These are phyloP conservation scores for Cystobasidium tubakii DNA, from an alignment of 768 basidiomycete genomes.

Conservation along the genomic window DNA sequence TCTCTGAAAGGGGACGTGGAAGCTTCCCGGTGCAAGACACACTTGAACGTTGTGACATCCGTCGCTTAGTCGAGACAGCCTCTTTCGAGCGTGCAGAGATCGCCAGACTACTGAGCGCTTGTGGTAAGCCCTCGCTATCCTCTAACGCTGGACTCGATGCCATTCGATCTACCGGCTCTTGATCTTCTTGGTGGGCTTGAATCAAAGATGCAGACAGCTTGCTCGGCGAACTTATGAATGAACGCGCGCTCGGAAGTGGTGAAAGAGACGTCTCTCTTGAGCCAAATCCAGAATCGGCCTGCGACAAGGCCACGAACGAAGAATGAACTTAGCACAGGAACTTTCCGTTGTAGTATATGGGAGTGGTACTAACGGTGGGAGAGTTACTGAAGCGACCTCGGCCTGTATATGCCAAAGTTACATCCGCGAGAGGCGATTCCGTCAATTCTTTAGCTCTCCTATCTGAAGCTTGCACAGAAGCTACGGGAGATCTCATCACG, in stretches of 20 bases:
- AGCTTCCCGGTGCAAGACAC: not conserved
- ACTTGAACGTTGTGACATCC: not conserved
- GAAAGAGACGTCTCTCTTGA: not conserved
- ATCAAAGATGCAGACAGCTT: not conserved
- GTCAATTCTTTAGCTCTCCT: slow-evolving; percentile 15
- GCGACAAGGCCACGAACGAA: not conserved
- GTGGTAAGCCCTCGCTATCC: not conserved
- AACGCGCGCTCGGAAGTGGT: not conserved
- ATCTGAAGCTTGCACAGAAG: not conserved
- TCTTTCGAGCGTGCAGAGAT: not conserved
- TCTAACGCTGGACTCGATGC: not conserved
- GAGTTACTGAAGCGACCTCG: not conserved
- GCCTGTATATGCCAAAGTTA: slow-evolving; percentile 13
- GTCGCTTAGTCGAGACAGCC: not conserved
- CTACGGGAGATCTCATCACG: not conserved
- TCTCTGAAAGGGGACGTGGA: not conserved
- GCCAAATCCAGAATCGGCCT: slow-evolving; percentile 15
- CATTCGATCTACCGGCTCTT: not conserved
- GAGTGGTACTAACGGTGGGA: not conserved
- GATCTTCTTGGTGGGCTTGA: not conserved
- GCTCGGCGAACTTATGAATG: not conserved
- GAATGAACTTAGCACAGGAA: not conserved
- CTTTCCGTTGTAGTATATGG: not conserved
- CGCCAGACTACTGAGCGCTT: not conserved
- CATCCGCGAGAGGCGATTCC: slow-evolving; percentile 12